Conservation (phyloP, 495 filamentous ascomycete genomes). For the Lophium mytilinum region DNA sequence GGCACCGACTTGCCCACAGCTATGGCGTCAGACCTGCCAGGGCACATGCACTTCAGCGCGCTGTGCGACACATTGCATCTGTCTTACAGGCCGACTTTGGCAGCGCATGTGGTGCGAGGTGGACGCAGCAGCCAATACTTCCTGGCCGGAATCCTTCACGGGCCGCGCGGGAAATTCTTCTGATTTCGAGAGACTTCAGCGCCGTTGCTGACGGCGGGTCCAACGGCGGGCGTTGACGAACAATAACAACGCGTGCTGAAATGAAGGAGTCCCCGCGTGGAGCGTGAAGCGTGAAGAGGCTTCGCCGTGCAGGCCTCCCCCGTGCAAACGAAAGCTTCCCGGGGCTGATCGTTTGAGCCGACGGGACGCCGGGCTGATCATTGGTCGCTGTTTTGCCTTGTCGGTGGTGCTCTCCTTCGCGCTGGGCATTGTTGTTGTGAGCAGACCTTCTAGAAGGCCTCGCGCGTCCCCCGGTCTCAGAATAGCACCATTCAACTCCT, state of each 20-base stretch:
- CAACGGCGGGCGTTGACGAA: not conserved
- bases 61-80: not conserved
- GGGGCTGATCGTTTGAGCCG: not conserved
- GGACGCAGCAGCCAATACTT: not conserved
- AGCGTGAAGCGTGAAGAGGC: no score
- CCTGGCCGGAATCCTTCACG: no score
- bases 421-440: no score
- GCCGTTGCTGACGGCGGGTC: no score
- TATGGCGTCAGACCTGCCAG: not conserved
- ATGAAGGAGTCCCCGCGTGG: conserved; percentile 3
- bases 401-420: not conserved
- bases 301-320: not conserved
- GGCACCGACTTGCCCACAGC: not conserved
- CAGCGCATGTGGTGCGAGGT: not conserved
- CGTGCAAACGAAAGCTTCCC: not conserved
- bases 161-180: no score
- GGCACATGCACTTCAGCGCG: not conserved
- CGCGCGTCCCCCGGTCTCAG: not conserved
- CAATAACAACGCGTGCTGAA: conserved; percentile 22
- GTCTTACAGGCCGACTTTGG: not conserved
- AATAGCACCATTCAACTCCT: no score
- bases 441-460: not conserved
- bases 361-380: not conserved
- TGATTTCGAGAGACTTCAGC: no score
- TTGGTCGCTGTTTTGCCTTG: not conserved